Evolutionary conservation across 495 filamentous ascomycete genomes (phyloP), one percentile per base, ranked within the genome.

Genomic region (Penicillium chermesinum): DNA sequence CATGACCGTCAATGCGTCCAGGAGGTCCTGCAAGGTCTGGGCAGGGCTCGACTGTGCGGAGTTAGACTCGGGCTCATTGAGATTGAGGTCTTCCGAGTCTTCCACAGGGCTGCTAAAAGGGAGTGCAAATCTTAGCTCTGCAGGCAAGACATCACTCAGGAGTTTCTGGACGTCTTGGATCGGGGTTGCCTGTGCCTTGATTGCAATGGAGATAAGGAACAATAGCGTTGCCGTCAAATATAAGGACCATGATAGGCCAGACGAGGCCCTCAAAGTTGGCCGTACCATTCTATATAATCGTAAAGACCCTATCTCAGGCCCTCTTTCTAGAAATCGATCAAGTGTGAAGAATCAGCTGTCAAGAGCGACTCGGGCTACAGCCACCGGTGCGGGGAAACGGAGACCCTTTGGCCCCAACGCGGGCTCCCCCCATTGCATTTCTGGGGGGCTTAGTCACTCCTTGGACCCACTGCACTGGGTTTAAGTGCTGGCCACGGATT

Each of bases 1-100:
- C 79, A 95, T 84, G 16, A 83, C 80, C 50, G 80, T 70, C 36
- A 95, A 74, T 7, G 86, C 82, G 15, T 74, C 59, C 13, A 87
- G 61, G 13, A 88, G 62, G 46, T 72, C 54, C 15, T 57, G 50
- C 35, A 71, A 46, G 7, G 67, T 72, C 41, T 61, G 53, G n/a
- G 42, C 41, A 32, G 59, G 54, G 35, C 13, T 44, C 38, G 47
- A 39, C 35, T 46, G 36, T 18, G 12, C 17, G 14, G 13, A 10
- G 2, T 42, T 22, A 17, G 33, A 33, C 38, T 52, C 19, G 44
- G 18, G 34, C 6, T 54, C 46, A 27, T 38, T 44, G 37, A 53
- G 46, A 22, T 46, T 47, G 40, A 52, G 22, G 47, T 56, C 52
- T 1, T 14, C 38, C 13, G 38, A 36, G 16, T 43, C 2, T n/a